Base-by-base conservation (phyloP, 331 rosid species). In the Malus hybrid region DNA sequence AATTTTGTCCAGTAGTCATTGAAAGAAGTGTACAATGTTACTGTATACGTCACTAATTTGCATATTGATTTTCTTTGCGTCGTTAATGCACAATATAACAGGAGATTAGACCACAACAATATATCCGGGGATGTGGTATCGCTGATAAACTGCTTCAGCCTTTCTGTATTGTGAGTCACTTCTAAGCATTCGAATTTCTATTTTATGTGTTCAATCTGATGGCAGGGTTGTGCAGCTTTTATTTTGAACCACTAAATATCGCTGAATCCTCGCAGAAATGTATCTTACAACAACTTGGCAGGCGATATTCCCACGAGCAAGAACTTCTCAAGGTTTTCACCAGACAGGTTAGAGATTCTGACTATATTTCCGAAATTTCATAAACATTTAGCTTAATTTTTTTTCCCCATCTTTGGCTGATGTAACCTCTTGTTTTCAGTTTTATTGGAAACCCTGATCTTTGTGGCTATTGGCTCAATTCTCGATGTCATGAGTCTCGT, bases 51-150 rank as follows among this genome's bases (percentile, higher is more conserved):
- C 18, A 28, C 33, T 20, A 1, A 22, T 60, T 57, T 81, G 46
- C 13, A 46, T 24, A 39, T 57, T 67, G 34, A 67, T 44, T 31
- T 66, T 13, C 56, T 65, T 77, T 65, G 14, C 18, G 33, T 28
- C 34, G 63, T 77, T 36, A 68, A 42, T 80, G 44, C 55, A 56
- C 72, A 73, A 61, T 46, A 59, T 80, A 75, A 27, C 80, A 96
- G 99, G 98, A 90, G 90, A 78, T 85, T 96, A 13, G 90, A 90
- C 64, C 85, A 88, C 87, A 96, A 96, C 87, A 87, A 90, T 63
- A 78, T 96, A 77, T 82, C 98, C 0, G 98, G 99, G 71, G 93
- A 90, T 54, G 86, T 96, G 68, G 72, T 69, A 22, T 85, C 93
- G 7, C 86, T 96, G 79, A 81, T 83, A n/a, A 87, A 84, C 75